These are phyloP conservation scores for Botrytis hyacinthi DNA, from an alignment of 2,329 filamentous ascomycete genomes.

Conservation along the genomic window DNA sequence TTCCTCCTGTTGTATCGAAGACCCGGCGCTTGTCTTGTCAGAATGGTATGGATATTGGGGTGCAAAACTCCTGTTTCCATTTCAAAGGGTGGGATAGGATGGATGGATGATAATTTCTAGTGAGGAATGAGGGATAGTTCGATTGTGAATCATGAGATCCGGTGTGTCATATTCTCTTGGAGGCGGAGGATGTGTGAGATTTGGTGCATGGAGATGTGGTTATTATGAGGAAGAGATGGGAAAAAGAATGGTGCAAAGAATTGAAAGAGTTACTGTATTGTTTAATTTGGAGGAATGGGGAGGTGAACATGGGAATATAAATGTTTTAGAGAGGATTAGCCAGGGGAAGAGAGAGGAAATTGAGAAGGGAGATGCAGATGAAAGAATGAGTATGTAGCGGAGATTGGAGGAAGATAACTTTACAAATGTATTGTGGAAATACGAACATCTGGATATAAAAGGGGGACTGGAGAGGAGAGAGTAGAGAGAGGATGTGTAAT, in stretches of 20 bases:
- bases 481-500: not conserved
- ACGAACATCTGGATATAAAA: not conserved
- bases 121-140: not conserved
- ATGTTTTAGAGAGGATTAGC: not conserved
- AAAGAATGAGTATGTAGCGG: no score
- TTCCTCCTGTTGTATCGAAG: not conserved
- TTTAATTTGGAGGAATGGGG: not conserved
- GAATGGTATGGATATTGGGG: not conserved
- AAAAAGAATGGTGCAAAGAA: rapidly evolving
- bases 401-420: not conserved
- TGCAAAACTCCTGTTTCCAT: not conserved
- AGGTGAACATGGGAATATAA: not conserved
- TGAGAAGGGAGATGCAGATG: no score
- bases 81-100: not conserved
- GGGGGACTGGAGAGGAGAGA: not conserved
- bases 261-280: not conserved
- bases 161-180: not conserved
- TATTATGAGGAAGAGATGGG: not conserved
- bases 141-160: not conserved
- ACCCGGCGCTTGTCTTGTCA: not conserved
- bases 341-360: no score
- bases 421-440: no score
- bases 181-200: not conserved
- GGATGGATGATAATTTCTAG: not conserved
- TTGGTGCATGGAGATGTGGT: not conserved